Conservation (phyloP, 169 alveolate species). For the Cryptosporidium meleagridis region DNA sequence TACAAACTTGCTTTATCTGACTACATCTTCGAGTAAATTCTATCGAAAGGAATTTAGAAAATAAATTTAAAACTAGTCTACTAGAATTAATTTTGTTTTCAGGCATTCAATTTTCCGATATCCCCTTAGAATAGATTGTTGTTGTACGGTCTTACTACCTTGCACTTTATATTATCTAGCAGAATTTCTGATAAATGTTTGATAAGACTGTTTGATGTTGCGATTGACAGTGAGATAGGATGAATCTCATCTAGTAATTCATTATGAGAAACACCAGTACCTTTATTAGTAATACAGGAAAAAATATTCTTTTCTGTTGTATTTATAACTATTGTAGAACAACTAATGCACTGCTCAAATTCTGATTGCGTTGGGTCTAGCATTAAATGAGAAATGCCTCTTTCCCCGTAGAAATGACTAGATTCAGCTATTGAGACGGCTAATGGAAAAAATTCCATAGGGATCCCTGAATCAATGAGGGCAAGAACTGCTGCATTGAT, state of each 20-base stretch:
- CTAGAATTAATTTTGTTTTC: conserved; percentile 17
- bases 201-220: conserved; percentile 25
- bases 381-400: not conserved
- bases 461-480: conserved; percentile 52
- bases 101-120: not conserved
- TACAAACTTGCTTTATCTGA: conserved; percentile 78
- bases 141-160: conserved; percentile 39
- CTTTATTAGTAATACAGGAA: conserved; percentile 43
- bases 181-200: not conserved
- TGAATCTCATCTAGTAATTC: conserved; percentile 4
- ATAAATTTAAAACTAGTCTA: conserved; percentile 14
- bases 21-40: conserved; percentile 48
- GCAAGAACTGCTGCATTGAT: conserved; percentile 68
- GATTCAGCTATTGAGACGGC: conserved; percentile 69
- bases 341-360: conserved; percentile 33
- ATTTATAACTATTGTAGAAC: conserved; percentile 40
- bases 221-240: conserved; percentile 22
- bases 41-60: not conserved
- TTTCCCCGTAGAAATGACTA: conserved; percentile 21
- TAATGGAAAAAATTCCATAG: conserved; percentile 35
- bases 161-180: not conserved
- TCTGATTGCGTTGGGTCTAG: conserved; percentile 46
- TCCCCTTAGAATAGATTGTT: conserved; percentile 21
- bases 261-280: conserved; percentile 47
- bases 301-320: conserved; percentile 10